These are phyloP conservation scores for Pichia sp. DNA, from an alignment of 1,139 yeast genomes.

Conservation along the genomic window DNA sequence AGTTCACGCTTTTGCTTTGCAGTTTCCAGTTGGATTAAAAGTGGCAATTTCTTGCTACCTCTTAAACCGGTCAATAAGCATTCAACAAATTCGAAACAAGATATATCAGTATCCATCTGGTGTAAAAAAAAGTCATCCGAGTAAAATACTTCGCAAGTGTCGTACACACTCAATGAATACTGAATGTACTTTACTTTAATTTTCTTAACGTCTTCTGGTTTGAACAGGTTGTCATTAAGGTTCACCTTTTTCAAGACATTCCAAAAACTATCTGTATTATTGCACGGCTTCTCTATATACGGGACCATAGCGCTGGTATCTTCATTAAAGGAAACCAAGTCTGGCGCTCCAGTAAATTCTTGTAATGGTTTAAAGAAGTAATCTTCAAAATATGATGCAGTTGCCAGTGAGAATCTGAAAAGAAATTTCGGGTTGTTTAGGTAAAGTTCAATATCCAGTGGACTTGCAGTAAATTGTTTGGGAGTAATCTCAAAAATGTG, in stretches of 20 bases:
- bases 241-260: too few relatives aligned
- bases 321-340: background rate
- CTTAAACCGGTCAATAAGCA: conserved; percentile 1
- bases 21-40: too few relatives aligned
- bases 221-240: too few relatives aligned
- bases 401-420: conserved; percentile 8
- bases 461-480: conserved; percentile 1
- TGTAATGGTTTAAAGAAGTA: too few relatives aligned
- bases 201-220: too few relatives aligned
- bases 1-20: too few relatives aligned
- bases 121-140: conserved; percentile 4
- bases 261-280: too few relatives aligned
- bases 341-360: too few relatives aligned
- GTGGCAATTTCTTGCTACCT: background rate
- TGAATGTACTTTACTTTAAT: too few relatives aligned
- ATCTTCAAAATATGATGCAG: background rate
- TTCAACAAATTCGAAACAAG: conserved; percentile 1
- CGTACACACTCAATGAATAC: conserved; percentile 1
- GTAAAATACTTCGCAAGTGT: conserved; percentile 2
- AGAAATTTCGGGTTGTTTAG: conserved; percentile 2
- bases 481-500: conserved; percentile 2
- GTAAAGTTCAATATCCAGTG: conserved; percentile 1
- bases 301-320: conserved; percentile 1
- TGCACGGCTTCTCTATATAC: background rate
- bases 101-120: background rate